A percentile compares a stretch with the other conserved stretches of the same genome.
Evolutionary conservation across 768 basidiomycete genomes (phyloP).

Genomic region (Leccinum ochraceum): DNA sequence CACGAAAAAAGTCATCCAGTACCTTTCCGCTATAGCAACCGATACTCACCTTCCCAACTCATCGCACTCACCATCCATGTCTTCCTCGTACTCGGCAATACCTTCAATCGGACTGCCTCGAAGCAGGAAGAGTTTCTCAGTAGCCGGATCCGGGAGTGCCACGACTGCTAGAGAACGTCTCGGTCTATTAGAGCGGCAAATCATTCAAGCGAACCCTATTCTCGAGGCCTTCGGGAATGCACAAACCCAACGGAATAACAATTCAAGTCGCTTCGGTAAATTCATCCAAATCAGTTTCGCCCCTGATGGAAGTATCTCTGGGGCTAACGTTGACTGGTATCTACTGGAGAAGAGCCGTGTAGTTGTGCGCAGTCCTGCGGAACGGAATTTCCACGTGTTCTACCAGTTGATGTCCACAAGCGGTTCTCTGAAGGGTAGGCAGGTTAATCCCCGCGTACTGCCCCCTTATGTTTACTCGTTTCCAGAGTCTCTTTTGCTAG

Average conservation of each 20-base stretch:
- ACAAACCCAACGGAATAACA: constrained; percentile 97
- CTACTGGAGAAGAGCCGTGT: constrained; percentile 96
- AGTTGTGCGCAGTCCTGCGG: constrained; percentile 81
- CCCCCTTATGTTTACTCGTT: constrained; percentile 12
- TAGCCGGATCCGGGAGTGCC: constrained; percentile 44
- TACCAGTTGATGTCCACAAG: constrained; percentile 90
- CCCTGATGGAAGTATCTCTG: constrained; percentile 91
- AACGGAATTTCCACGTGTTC: constrained; percentile 96
- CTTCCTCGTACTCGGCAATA: constrained; percentile 55
- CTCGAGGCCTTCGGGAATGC: constrained; percentile 98
- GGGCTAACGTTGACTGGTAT: constrained; percentile 99
- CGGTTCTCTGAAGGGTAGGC: constrained; percentile 65
- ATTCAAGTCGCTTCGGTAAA: constrained; percentile 98
- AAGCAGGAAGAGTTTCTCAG: constrained; percentile 52
- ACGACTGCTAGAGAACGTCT: constrained; percentile 71
- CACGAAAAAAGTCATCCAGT: constrained; percentile 99
- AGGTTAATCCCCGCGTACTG: not conserved
- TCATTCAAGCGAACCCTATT: constrained; percentile 96
- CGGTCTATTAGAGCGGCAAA: constrained; percentile 92
- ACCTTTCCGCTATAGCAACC: constrained; percentile 94
- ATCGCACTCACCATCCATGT: constrained; percentile 66
- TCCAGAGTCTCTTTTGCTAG: constrained; percentile 72
- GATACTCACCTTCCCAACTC: constrained; percentile 60
- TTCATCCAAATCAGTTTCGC: constrained; percentile 96
- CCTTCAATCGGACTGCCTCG: constrained; percentile 71